phyloP scores from a whole-genome alignment of 202 grass and related monocot genomes.

The Panicum virgatum region DNA sequence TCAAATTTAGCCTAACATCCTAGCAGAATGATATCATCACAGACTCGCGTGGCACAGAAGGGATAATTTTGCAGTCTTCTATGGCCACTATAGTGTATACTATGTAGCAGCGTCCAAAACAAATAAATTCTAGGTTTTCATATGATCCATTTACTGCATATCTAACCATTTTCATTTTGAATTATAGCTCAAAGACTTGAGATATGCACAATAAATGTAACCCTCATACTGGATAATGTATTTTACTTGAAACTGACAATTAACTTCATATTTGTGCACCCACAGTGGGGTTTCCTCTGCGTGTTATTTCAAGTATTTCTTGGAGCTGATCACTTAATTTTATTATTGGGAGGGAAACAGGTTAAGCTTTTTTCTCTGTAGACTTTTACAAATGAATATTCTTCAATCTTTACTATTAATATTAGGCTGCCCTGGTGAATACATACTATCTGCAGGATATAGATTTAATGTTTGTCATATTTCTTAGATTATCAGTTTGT shows the following conservation, averaged over 20 bases:
- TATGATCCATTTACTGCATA: background rate
- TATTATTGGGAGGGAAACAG: background rate
- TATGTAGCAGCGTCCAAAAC: background rate
- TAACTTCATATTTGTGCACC: slow-evolving; percentile 2
- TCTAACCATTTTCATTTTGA: background rate
- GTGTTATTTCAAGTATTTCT: slow-evolving; percentile 9
- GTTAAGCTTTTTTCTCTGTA: background rate
- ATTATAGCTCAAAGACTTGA: background rate
- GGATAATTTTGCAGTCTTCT: background rate
- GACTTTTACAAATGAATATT: background rate
- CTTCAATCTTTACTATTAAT: background rate
- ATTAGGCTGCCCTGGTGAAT: slow-evolving; percentile 20
- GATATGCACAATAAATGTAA: background rate
- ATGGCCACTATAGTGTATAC: background rate
- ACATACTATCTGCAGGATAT: slow-evolving; percentile 6
- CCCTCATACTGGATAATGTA: background rate
- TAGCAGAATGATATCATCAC: background rate
- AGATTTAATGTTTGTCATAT: slow-evolving; percentile 26
- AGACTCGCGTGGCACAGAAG: background rate
- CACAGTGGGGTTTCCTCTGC: background rate
- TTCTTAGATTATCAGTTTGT: slow-evolving; percentile 33
- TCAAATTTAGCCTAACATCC: background rate
- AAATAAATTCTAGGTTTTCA: background rate
- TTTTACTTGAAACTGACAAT: background rate
- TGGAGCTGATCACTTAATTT: background rate